These are phyloP conservation scores for Neoscytalidium dimidiatum DNA, from an alignment of 2,329 filamentous ascomycete genomes.

Conservation along the genomic window DNA sequence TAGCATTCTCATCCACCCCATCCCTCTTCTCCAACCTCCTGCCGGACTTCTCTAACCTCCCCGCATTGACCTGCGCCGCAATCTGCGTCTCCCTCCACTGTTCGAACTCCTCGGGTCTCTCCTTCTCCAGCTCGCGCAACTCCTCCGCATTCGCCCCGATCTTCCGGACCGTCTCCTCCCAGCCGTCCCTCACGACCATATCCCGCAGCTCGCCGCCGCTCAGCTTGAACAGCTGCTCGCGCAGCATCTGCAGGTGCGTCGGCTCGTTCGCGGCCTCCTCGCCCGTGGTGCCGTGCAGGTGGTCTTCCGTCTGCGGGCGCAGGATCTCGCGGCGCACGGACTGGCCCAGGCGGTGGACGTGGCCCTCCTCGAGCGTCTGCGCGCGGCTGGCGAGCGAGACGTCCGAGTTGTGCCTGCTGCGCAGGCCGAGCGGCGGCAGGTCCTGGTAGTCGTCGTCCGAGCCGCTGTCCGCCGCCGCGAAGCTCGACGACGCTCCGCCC, in stretches of 20 bases:
- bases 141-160: constrained; percentile 66
- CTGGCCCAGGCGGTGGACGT: constrained; percentile 68
- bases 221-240: constrained; percentile 65
- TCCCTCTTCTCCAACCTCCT: not conserved
- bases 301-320: constrained; percentile 39
- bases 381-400: constrained; percentile 68
- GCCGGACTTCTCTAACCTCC: not conserved
- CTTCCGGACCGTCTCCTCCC: constrained; percentile 63
- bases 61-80: constrained; percentile 36
- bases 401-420: constrained; percentile 64
- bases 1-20: not conserved
- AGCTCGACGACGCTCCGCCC: no score
- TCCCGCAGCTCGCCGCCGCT: constrained; percentile 58
- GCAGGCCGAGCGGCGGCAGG: constrained; percentile 42
- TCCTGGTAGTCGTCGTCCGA: constrained; percentile 42
- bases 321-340: constrained; percentile 66
- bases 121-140: constrained; percentile 60
- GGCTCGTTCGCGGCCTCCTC: constrained; percentile 40
- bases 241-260: constrained; percentile 47
- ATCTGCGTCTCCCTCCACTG: constrained; percentile 39
- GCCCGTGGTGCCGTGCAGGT: constrained; percentile 26
- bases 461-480: constrained; percentile 28
- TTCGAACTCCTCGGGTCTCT: constrained; percentile 36
- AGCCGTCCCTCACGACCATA: constrained; percentile 50
- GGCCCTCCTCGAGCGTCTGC: constrained; percentile 68